Percentiles rank a stretch among this genome's conserved stretches.
Conservation (phyloP, 352 stramenopile species). For the Thraustochytrium sp. region DNA sequence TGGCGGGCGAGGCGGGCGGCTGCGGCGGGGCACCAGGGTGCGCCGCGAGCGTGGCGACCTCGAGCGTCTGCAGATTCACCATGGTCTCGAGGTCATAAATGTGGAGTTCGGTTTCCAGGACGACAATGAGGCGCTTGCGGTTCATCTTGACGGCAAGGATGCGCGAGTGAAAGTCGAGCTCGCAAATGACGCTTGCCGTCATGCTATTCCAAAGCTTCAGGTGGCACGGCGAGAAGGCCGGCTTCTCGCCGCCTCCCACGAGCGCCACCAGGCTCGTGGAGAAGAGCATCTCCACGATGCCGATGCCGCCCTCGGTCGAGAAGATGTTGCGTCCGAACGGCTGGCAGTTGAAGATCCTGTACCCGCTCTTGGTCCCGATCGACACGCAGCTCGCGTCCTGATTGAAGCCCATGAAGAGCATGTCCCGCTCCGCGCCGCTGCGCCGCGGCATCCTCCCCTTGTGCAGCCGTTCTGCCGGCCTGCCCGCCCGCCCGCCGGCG, state of each 20-base stretch:
- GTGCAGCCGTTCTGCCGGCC: too few species aligned
- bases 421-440: slow-evolving; percentile 46
- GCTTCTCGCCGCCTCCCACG: slow-evolving; percentile 74
- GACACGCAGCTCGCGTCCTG: slow-evolving; percentile 83
- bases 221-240: slow-evolving; percentile 77
- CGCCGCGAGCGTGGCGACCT: slow-evolving; percentile 71
- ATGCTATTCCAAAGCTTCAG: slow-evolving; percentile 85
- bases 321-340: slow-evolving; percentile 80
- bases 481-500: too few species aligned
- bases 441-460: slow-evolving; percentile 3
- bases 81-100: slow-evolving; percentile 88
- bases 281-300: slow-evolving; percentile 84
- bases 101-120: slow-evolving; percentile 79
- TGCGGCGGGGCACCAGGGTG: neutral
- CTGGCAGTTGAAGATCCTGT: slow-evolving; percentile 82
- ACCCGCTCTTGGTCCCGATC: slow-evolving; percentile 73
- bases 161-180: slow-evolving; percentile 80
- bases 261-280: slow-evolving; percentile 82
- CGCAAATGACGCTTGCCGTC: slow-evolving; percentile 75
- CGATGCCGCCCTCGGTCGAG: slow-evolving; percentile 73
- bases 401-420: slow-evolving; percentile 83
- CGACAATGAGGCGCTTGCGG: slow-evolving; percentile 70
- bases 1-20: neutral
- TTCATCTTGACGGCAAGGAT: slow-evolving; percentile 83
- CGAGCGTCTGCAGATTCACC: slow-evolving; percentile 81